These are phyloP conservation scores for Globisporangium mamillatum DNA, from an alignment of 352 stramenopile species.

Conservation along the genomic window DNA sequence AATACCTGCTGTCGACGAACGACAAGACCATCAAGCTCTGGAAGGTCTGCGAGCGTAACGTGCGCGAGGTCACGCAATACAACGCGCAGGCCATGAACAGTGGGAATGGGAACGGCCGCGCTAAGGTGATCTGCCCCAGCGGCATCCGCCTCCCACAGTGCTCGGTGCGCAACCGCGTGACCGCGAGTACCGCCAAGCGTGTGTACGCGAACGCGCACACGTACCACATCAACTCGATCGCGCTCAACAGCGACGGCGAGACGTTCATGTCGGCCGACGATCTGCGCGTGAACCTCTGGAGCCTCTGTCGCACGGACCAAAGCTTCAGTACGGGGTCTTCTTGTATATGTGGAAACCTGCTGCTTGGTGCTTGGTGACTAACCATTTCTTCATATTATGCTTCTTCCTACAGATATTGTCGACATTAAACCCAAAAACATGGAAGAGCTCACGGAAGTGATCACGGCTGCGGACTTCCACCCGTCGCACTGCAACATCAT, in stretches of 20 bases:
- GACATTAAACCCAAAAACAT: constrained; percentile 97
- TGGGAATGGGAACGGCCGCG: constrained; percentile 16
- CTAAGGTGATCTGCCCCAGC: constrained; percentile 14
- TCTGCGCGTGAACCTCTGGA: constrained; percentile 96
- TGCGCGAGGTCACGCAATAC: constrained; percentile 75
- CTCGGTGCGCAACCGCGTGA: constrained; percentile 52
- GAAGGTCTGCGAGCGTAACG: constrained; percentile 87
- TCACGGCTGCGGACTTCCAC: constrained; percentile 94
- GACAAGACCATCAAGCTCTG: constrained; percentile 98
- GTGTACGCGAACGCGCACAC: constrained; percentile 94
- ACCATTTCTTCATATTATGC: not conserved
- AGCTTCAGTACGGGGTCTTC: constrained; percentile 78
- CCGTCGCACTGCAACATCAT: constrained; percentile 93
- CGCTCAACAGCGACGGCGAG: constrained; percentile 93
- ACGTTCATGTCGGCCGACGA: constrained; percentile 96
- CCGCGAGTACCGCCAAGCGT: constrained; percentile 75
- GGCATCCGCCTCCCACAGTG: constrained; percentile 60
- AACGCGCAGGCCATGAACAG: constrained; percentile 42
- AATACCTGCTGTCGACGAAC: constrained; percentile 94
- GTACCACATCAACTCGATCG: constrained; percentile 97
- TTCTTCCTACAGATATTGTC: constrained; percentile 80
- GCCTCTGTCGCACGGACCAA: constrained; percentile 85
- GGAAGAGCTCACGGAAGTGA: constrained; percentile 96
- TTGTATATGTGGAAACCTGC: not conserved
- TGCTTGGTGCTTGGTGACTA: not conserved